These are phyloP conservation scores for Buxus sempervirens DNA, from an alignment of 164 flowering plant genomes.

Conservation along the genomic window DNA sequence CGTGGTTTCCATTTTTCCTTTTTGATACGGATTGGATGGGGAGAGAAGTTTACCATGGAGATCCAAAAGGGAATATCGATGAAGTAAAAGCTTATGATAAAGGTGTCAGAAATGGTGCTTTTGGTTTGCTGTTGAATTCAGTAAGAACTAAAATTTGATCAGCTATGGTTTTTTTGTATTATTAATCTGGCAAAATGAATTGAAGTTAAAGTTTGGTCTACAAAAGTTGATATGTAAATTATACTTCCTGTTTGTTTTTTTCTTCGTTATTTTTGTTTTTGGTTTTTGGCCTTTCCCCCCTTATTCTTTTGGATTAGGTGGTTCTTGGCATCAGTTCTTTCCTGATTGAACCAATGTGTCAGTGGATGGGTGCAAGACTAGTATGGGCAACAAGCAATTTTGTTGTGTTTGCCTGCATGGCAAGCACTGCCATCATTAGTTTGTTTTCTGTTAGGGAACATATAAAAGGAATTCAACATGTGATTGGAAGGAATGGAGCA, in stretches of 20 bases:
- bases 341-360: conserved; percentile 91
- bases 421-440: conserved; percentile 78
- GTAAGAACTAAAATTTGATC: conserved; percentile 69
- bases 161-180: conserved; percentile 1
- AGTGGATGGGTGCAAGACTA: conserved; percentile 63
- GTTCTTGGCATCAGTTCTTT: conserved; percentile 92
- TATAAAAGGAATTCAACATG: conserved; percentile 60
- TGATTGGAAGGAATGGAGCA: conserved; percentile 42
- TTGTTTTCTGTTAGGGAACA: conserved; percentile 50
- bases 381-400: conserved; percentile 97
- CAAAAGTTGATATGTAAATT: too few relatives aligned
- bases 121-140: conserved; percentile 99
- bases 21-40: conserved; percentile 99
- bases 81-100: conserved; percentile 61
- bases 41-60: conserved; percentile 92
- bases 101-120: conserved; percentile 99
- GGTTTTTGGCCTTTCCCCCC: too few relatives aligned
- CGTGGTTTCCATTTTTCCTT: conserved; percentile 98
- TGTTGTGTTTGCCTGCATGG: conserved; percentile 89
- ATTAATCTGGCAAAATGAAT: neutral
- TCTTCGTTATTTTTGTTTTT: too few relatives aligned
- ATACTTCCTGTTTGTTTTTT: too few relatives aligned
- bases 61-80: conserved; percentile 63
- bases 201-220: neutral
- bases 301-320: conserved; percentile 40